phyloP scores from a whole-genome alignment of 306 rosid species.

The Acacia crassicarpa region DNA sequence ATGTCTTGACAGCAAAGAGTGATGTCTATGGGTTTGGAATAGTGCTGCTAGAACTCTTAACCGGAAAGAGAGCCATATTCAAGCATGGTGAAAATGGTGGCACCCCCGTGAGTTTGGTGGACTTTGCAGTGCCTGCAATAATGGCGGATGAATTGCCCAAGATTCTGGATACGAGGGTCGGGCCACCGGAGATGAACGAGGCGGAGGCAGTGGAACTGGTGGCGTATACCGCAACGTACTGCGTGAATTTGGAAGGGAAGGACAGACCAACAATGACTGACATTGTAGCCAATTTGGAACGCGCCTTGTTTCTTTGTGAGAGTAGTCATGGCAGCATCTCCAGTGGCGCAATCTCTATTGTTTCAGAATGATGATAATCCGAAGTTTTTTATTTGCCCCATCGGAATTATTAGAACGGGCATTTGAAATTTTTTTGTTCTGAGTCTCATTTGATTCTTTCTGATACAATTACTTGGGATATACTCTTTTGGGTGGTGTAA shows the following conservation, averaged over 20 bases:
- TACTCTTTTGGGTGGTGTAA: conserved; percentile 29
- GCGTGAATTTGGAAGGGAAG: conserved; percentile 92
- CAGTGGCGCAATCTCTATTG: conserved; percentile 70
- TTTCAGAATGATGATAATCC: conserved; percentile 56
- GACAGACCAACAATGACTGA: conserved; percentile 91
- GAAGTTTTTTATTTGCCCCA: neutral
- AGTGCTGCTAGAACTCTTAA: conserved; percentile 82
- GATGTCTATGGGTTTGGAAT: conserved; percentile 96
- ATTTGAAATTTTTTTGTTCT: conserved; percentile 26
- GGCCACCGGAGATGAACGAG: conserved; percentile 67
- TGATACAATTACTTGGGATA: conserved; percentile 31
- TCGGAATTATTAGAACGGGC: conserved; percentile 15
- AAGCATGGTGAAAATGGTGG: conserved; percentile 58
- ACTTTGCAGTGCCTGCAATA: conserved; percentile 76
- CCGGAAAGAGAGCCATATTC: conserved; percentile 94
- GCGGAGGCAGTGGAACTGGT: conserved; percentile 88
- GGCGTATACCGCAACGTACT: conserved; percentile 83
- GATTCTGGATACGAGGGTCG: conserved; percentile 71
- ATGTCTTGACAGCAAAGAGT: conserved; percentile 86
- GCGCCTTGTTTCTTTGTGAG: conserved; percentile 77
- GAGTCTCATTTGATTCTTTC: conserved; percentile 37
- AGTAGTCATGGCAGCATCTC: conserved; percentile 81
- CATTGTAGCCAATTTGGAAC: conserved; percentile 88
- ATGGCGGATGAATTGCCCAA: conserved; percentile 60
- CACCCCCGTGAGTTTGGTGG: conserved; percentile 68